Conservation (phyloP, 441 rosid genomes). For the Croton laevigatus region DNA sequence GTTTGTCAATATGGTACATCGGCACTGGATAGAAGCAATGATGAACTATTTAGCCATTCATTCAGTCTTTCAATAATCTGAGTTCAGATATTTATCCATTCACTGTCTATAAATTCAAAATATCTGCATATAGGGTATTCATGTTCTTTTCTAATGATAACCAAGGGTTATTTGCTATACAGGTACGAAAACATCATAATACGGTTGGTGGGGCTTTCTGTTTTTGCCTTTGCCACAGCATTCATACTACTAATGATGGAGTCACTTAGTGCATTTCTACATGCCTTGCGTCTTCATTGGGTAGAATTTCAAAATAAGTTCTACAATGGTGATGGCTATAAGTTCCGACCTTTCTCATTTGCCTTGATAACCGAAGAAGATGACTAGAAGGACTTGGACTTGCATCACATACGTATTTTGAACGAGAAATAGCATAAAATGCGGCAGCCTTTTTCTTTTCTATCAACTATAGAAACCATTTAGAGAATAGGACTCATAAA, state of each 20-base stretch:
- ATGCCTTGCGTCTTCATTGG: conserved; percentile 99
- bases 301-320: conserved; percentile 93
- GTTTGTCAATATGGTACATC: neutral
- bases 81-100: neutral
- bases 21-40: neutral
- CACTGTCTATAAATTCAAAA: neutral
- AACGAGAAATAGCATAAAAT: conserved; percentile 20
- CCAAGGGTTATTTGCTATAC: conserved; percentile 15
- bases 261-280: conserved; percentile 95
- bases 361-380: conserved; percentile 64
- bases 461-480: conserved; percentile 10
- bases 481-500: conserved; percentile 8
- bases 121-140: neutral
- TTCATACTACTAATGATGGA: conserved; percentile 98
- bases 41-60: neutral
- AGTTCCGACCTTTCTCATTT: conserved; percentile 91
- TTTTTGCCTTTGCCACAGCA: conserved; percentile 92
- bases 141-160: conserved; percentile 1
- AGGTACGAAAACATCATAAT: conserved; percentile 85
- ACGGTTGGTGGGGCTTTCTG: conserved; percentile 75
- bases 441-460: conserved; percentile 16
- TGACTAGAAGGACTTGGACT: conserved; percentile 37
- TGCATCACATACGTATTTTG: conserved; percentile 6
- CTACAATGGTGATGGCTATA: conserved; percentile 96
- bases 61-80: neutral